Evolutionary conservation across 192 early-diverging fungal genomes (phyloP).

Genomic region (Coemansia sp.): DNA sequence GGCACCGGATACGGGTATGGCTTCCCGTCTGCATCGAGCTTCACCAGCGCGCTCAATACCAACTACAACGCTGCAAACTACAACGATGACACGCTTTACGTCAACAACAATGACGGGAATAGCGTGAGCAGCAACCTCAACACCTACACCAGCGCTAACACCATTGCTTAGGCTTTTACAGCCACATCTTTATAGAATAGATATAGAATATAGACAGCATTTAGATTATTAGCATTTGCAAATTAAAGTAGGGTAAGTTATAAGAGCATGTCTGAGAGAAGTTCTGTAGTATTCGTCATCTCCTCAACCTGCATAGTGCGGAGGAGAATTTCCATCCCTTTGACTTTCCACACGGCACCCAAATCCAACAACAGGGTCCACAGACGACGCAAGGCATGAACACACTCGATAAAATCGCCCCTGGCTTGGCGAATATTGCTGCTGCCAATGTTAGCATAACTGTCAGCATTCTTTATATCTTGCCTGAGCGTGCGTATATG

Average conservation of each 20-base stretch:
- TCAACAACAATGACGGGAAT: conserved; percentile 5
- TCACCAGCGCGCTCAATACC: conserved; percentile 1
- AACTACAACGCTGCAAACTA: conserved; percentile 4
- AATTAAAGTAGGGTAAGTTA: background rate
- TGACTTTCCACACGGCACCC: conserved; percentile 23
- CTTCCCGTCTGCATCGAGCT: background rate
- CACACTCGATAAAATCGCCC: conserved; percentile 5
- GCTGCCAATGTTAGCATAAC: background rate
- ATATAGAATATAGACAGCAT: too few relatives aligned
- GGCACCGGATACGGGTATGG: background rate
- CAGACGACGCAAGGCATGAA: conserved; percentile 10
- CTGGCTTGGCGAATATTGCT: conserved; percentile 1
- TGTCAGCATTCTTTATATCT: conserved; percentile 10
- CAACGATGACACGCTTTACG: conserved; percentile 11
- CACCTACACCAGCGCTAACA: conserved; percentile 2
- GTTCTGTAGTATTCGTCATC: conserved; percentile 34
- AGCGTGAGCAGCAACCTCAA: conserved; percentile 3
- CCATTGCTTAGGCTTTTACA: background rate
- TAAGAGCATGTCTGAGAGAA: conserved; percentile 23
- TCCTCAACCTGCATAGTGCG: conserved; percentile 45
- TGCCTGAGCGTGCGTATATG: conserved; percentile 26
- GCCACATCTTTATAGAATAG: too few relatives aligned
- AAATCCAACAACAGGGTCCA: conserved; percentile 37
- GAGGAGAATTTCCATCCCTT: conserved; percentile 32
- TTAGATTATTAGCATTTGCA: too few relatives aligned